Evolutionary conservation across 345 rosid genomes (phyloP).

Genomic region (Gossypium thurberi): DNA sequence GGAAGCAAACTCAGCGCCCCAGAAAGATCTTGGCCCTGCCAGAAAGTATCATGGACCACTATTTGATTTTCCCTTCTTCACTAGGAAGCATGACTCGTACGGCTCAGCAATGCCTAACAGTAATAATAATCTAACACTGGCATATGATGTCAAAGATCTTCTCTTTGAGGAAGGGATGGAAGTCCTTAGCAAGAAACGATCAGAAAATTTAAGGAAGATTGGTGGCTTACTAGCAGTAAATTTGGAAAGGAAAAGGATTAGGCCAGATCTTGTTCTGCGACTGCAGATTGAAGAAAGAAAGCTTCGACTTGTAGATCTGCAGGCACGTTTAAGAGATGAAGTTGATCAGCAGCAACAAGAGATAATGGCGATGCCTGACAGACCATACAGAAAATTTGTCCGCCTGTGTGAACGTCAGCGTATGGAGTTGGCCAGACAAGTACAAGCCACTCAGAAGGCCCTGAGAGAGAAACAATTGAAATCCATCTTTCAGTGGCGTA

Average conservation of each 20-base stretch:
- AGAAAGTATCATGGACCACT: constrained; percentile 97
- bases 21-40: constrained; percentile 67
- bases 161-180: constrained; percentile 85
- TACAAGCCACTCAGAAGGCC: constrained; percentile 79
- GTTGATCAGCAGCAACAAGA: constrained; percentile 95
- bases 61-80: constrained; percentile 96
- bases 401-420: constrained; percentile 96
- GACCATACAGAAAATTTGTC: constrained; percentile 96
- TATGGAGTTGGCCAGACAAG: constrained; percentile 82
- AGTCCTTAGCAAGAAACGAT: constrained; percentile 66
- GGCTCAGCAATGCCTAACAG: constrained; percentile 67
- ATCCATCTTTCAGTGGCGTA: constrained; percentile 97
- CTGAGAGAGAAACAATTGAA: constrained; percentile 88
- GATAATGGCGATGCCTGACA: constrained; percentile 98
- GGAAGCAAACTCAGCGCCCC: constrained; percentile 46
- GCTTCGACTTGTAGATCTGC: constrained; percentile 69
- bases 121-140: constrained; percentile 69
- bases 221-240: constrained; percentile 69
- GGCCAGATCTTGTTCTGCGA: constrained; percentile 97
- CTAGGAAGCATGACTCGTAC: constrained; percentile 86
- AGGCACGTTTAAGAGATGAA: constrained; percentile 83
- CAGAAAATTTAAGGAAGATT: constrained; percentile 78
- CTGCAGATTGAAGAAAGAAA: constrained; percentile 97
- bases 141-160: constrained; percentile 89
- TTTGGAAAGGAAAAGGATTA: constrained; percentile 92